Base-by-base conservation (phyloP, 129 eudicot genomes). In the Flaveria trinervia region DNA sequence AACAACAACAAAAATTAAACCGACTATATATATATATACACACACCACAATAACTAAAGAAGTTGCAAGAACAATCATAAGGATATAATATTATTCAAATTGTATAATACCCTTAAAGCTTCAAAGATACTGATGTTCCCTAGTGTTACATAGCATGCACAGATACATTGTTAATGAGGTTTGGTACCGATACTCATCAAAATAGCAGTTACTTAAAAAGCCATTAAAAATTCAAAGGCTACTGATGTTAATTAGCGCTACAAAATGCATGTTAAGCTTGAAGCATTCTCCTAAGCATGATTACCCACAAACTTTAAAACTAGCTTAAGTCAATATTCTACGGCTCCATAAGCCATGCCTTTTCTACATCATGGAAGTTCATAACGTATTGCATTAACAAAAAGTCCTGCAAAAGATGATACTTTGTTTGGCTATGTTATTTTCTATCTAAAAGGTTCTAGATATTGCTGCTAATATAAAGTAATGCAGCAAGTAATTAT, bases 61-160 rank as follows among this genome's bases (percentile, higher is more conserved):
- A 77, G 13, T 49, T 8, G 50, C 11, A 45, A 45, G 50, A 45
- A 77, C 12, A 22, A 39, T 36, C 67, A 43, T 43, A 54, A 61
- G 45, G 50, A 36, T 71, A 14, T 20, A 50, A 23, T 61, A n/a
- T 70, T 59, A 59, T 59, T 59, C 65, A 59, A 23, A 59, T 59
- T 20, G 23, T 25, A 18, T 66, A 60, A 26, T 36, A 77, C 2
- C 45, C 30, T 68, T 71, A 70, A 48, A 8, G 26, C 5, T 65
- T 51, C 2, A 49, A 15, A 36, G 5, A 51, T 46, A 12, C 41
- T 69, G 41, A 61, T 46, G 11, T 18, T 45, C 39, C 36, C 43
- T 28, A 72, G 76, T 6, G 77, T 33, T 72, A 51, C 44, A 62
- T 59, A 57, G 78, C 60, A 25, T 62, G 45, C 57, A 60, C 45